Evolutionary conservation across 129 eudicot genomes (phyloP).

Genomic region (Helianthus tuberosus): DNA sequence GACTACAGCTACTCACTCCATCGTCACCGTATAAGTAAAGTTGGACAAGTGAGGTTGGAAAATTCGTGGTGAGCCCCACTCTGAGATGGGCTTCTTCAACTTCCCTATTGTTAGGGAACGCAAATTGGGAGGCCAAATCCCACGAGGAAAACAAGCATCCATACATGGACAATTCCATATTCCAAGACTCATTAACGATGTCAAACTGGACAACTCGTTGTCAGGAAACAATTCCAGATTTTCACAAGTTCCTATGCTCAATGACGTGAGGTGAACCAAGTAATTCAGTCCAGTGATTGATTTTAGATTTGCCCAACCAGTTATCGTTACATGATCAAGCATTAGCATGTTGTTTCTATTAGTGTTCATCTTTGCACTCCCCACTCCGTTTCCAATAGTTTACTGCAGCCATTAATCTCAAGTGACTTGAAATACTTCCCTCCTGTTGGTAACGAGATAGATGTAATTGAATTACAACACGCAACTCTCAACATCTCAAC

Average conservation of each 20-base stretch:
- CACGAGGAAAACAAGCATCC: conserved; percentile 29
- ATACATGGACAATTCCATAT: conserved; percentile 18
- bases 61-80: conserved; percentile 26
- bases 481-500: background rate
- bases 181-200: background rate
- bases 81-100: conserved; percentile 14
- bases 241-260: background rate
- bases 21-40: background rate
- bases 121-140: conserved; percentile 35
- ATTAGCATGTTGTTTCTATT: background rate
- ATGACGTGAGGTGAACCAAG: conserved; percentile 3
- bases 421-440: conserved; percentile 17
- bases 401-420: background rate
- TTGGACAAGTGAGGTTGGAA: conserved; percentile 15
- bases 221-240: conserved; percentile 21
- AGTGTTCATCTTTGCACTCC: background rate
- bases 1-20: conserved; percentile 19
- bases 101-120: background rate
- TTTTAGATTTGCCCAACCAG: conserved; percentile 17
- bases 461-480: background rate
- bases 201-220: conserved; percentile 22
- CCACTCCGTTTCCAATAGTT: background rate
- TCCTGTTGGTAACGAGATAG: conserved; percentile 11
- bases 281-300: background rate
- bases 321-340: conserved; percentile 1